A percentile compares a stretch with the other conserved stretches of the same genome.
phyloP scores from a whole-genome alignment of 768 basidiomycete species.

The Multifurca ochricompacta region DNA sequence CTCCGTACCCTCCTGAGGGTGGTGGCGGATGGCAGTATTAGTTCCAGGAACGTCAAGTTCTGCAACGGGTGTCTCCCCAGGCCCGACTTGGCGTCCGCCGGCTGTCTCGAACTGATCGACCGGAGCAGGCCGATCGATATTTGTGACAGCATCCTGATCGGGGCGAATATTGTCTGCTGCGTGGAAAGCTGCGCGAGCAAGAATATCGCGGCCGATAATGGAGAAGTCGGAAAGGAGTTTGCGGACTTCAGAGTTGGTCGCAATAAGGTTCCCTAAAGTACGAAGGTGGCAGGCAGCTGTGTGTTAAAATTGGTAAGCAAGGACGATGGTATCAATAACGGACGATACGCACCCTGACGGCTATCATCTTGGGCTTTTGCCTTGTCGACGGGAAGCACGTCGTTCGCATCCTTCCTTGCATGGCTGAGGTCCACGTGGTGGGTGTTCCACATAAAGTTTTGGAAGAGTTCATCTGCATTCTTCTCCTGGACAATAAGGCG shows the following conservation, averaged over 20 bases:
- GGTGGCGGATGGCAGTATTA: constrained; percentile 37
- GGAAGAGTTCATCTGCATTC: constrained; percentile 87
- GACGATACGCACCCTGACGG: constrained; percentile 43
- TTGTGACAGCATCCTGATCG: constrained; percentile 46
- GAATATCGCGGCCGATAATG: constrained; percentile 74
- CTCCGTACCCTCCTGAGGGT: constrained; percentile 39
- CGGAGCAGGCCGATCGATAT: constrained; percentile 63
- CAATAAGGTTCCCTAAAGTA: constrained; percentile 75
- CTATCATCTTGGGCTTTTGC: constrained; percentile 51
- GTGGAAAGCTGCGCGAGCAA: constrained; percentile 65
- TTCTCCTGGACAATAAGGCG: constrained; percentile 70
- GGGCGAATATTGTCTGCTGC: constrained; percentile 67
- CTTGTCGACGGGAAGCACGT: constrained; percentile 42
- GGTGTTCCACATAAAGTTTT: constrained; percentile 84
- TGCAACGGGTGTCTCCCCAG: constrained; percentile 41
- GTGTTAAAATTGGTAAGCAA: neutral
- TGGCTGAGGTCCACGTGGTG: constrained; percentile 41
- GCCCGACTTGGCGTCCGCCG: constrained; percentile 34
- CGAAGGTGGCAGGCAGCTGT: constrained; percentile 79
- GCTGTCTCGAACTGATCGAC: constrained; percentile 54
- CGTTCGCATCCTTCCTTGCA: constrained; percentile 36
- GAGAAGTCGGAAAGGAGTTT: constrained; percentile 79
- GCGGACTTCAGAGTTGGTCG: constrained; percentile 90
- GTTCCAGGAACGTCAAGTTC: constrained; percentile 40
- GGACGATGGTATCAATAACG: neutral